phyloP scores from a whole-genome alignment of 2,329 filamentous ascomycete species.

The Alternaria longipes region DNA sequence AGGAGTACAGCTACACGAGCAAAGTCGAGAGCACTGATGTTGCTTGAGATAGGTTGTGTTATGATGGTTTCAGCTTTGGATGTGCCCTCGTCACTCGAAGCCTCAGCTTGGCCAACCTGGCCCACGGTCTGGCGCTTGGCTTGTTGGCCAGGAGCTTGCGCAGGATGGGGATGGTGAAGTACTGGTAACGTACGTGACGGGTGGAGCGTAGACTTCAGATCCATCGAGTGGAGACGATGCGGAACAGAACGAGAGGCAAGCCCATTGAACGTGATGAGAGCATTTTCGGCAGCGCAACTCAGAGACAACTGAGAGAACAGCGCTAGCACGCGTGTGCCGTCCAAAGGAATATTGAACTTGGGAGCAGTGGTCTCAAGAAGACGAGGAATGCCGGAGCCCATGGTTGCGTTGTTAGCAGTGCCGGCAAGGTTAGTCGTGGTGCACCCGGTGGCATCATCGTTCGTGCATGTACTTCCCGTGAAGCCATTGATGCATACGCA shows the following conservation, averaged over 20 bases:
- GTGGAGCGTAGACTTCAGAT: slow-evolving; percentile 29
- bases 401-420: slow-evolving; percentile 67
- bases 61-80: slow-evolving; percentile 27
- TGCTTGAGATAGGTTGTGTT: slow-evolving; percentile 46
- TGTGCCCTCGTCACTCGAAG: slow-evolving; percentile 28
- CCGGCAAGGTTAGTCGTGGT: slow-evolving; percentile 59
- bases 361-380: slow-evolving; percentile 71
- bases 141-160: slow-evolving; percentile 14
- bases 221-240: slow-evolving; percentile 26
- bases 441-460: slow-evolving; percentile 62
- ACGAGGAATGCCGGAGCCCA: slow-evolving; percentile 80
- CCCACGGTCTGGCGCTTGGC: slow-evolving; percentile 42
- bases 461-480: slow-evolving; percentile 69
- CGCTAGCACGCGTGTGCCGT: slow-evolving; percentile 73
- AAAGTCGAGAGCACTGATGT: slow-evolving; percentile 54
- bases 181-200: slow-evolving; percentile 36
- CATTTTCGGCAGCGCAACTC: slow-evolving; percentile 85
- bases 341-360: slow-evolving; percentile 81
- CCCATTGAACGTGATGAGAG: slow-evolving; percentile 82
- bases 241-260: slow-evolving; percentile 43
- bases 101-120: slow-evolving; percentile 42
- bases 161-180: slow-evolving; percentile 36
- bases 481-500: slow-evolving; percentile 93
- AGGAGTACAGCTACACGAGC: slow-evolving; percentile 58
- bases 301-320: slow-evolving; percentile 79